Evolutionary conservation across 108 stramenopile genomes (phyloP).

Genomic region (Phaeodactylum tricornutum): DNA sequence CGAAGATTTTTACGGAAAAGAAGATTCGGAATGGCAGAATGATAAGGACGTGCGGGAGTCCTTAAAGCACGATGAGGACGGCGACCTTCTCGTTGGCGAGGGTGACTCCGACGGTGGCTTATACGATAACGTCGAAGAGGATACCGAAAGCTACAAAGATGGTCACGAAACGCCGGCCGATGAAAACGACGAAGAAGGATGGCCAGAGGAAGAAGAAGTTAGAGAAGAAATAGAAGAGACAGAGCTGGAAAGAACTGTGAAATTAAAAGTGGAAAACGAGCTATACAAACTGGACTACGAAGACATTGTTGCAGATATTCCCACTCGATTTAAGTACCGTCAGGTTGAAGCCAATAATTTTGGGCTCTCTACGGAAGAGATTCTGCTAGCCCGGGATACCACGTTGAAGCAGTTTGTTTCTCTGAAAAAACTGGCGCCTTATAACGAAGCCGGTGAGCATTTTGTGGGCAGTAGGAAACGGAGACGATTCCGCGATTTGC

Average conservation of each 20-base stretch:
- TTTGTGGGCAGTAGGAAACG: conserved; percentile 60
- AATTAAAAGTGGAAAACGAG: conserved; percentile 76
- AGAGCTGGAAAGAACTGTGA: conserved; percentile 56
- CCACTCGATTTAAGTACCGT: conserved; percentile 97
- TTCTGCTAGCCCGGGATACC: conserved; percentile 85
- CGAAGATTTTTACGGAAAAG: conserved; percentile 88
- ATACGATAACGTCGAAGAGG: conserved; percentile 49
- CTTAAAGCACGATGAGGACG: conserved; percentile 37
- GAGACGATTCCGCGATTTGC: conserved; percentile 62
- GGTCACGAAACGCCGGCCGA: conserved; percentile 7
- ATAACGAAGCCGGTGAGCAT: conserved; percentile 76
- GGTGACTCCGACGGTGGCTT: conserved; percentile 56
- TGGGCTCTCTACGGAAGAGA: conserved; percentile 90
- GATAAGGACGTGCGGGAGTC: conserved; percentile 60
- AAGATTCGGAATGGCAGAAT: conserved; percentile 78
- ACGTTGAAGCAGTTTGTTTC: conserved; percentile 93
- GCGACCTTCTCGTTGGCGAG: conserved; percentile 34
- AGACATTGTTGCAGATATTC: conserved; percentile 94
- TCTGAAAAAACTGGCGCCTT: conserved; percentile 95
- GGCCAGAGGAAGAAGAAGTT: conserved; percentile 43
- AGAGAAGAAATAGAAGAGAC: conserved; percentile 31
- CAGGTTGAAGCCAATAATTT: conserved; percentile 84
- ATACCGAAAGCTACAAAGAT: conserved; percentile 17
- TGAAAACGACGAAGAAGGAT: conserved; percentile 35
- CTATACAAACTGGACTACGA: conserved; percentile 98